Evolutionary conservation across 305 asterid species (phyloP), one percentile per base, ranked within the genome.

Genomic region (Ilex paraguariensis): DNA sequence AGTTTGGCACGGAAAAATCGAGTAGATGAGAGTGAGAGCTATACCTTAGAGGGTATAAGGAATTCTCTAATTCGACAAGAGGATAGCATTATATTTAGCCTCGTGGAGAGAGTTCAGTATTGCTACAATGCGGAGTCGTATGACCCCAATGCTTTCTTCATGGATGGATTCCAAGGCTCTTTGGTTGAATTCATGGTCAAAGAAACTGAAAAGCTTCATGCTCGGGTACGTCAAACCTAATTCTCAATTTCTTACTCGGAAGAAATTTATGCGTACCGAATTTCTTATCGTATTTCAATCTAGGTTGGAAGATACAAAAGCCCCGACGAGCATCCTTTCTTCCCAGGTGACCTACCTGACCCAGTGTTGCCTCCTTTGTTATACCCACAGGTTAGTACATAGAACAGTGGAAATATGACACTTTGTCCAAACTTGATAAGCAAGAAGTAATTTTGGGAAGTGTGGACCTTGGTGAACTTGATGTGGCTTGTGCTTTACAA

Each of bases 281-380:
- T 63, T 68, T 69, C 71, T 61, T 49, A 31, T 61, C 54, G 13
- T 32, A 21, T 31, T 58, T 63, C 56, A 57, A 28, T 63, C 32
- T 62, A 92, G 98, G 90, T 85, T 73, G 98, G 97, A 70, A 78
- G 98, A 75, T 92, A 87, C 70, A 78, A 69, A 66, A 81, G 87
- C 67, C 98, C 98, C 0, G 98, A 89, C 12, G 98, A 92, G 84
- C 97, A 87, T 68, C 87, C 98, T 54, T 92, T 89, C 81, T 92
- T 89, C 75, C 93, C 91, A 6, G 72, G 81, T 67, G 86, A 70
- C 54, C 62, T 85, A 55, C 84, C 91, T 2, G 79, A 84, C 58
- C 83, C 95, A 31, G 15, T 92, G 70, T 69, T 92, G 76, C 97
- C 98, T 3, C 96, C 96, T 42, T 70, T 91, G 69, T 70, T 85